phyloP scores from a whole-genome alignment of 768 basidiomycete species.

The Phlegmacium glaucopus region DNA sequence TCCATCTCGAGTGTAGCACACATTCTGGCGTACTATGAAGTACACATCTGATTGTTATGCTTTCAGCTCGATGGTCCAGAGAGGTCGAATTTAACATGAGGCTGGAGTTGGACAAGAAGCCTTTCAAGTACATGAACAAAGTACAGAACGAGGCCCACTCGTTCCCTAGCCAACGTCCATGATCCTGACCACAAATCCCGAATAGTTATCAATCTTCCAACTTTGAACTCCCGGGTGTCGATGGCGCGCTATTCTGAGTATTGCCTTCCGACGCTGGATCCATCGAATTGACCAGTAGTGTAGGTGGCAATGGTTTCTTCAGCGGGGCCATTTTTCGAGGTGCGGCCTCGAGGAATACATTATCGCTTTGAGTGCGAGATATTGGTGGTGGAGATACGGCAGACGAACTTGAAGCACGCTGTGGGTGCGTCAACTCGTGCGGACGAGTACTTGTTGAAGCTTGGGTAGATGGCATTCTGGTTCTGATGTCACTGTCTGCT shows the following conservation, averaged over 20 bases:
- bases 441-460: conserved; percentile 1
- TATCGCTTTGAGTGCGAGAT: conserved; percentile 11
- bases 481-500: conserved; percentile 6
- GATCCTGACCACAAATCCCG: neutral
- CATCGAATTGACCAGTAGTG: conserved; percentile 28
- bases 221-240: conserved; percentile 23
- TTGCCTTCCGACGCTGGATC: conserved; percentile 27
- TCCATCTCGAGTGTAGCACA: no score
- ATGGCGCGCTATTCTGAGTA: conserved; percentile 38
- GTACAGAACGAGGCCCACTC: no score
- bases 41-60: no score
- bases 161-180: neutral
- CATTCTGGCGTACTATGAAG: no score
- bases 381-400: conserved; percentile 7
- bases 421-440: conserved; percentile 8
- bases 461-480: conserved; percentile 1
- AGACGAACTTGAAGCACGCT: conserved; percentile 5
- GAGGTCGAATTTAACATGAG: no score
- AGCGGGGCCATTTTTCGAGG: conserved; percentile 4
- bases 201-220: conserved; percentile 11
- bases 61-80: no score
- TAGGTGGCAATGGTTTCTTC: conserved; percentile 19
- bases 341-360: conserved; percentile 3
- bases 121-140: no score
- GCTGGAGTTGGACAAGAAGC: no score